Evolutionary conservation across 805 yeast species (phyloP).

Genomic region (Candida piceae): DNA sequence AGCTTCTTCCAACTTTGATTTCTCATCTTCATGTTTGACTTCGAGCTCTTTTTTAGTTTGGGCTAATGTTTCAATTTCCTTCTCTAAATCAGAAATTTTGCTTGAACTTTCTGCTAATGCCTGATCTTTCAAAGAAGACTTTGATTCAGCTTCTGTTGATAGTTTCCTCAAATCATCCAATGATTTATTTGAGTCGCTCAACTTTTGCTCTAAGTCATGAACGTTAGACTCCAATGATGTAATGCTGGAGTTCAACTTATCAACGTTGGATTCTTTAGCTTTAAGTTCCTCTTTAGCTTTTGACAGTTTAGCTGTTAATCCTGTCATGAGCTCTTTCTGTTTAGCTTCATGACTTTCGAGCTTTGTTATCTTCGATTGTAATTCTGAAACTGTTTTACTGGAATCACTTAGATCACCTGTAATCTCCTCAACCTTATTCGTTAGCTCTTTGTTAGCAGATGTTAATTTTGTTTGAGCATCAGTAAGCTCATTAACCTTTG

Average conservation of each 20-base stretch:
- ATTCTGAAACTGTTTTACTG: not conserved
- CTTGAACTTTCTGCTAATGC: no score
- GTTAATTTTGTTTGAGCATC: constrained; percentile 4
- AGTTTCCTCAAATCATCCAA: no score
- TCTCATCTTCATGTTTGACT: no score
- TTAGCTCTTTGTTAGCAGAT: not conserved
- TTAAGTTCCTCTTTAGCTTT: not conserved
- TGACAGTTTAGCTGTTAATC: not conserved
- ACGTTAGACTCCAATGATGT: not conserved
- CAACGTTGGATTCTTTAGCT: not conserved
- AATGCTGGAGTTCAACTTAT: not conserved
- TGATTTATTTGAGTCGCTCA: constrained; percentile 1
- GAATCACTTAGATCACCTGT: not conserved
- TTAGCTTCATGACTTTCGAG: not conserved
- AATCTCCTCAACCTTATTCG: not conserved
- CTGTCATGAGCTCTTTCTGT: not conserved
- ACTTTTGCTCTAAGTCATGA: constrained; percentile 1
- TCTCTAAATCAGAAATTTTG: not conserved
- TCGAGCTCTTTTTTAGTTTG: no score
- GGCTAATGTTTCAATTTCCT: not conserved
- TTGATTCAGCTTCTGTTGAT: no score
- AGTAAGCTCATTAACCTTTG: constrained; percentile 15
- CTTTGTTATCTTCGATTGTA: not conserved
- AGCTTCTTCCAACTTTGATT: no score
- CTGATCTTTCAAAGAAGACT: not conserved